Base-by-base conservation (phyloP, 345 rosid genomes). In the Brassica juncea region DNA sequence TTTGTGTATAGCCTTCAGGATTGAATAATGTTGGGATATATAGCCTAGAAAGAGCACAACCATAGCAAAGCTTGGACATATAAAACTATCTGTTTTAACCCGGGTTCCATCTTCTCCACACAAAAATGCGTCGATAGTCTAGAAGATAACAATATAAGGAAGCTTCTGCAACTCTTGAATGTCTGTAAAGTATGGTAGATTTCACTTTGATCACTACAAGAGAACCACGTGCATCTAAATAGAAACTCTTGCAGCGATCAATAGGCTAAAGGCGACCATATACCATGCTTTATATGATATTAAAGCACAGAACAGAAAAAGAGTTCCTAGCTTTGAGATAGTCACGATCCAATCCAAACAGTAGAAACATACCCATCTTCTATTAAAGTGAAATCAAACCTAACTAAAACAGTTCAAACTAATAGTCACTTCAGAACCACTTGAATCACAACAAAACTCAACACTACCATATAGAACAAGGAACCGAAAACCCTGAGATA, bases 261-360 rank as follows among this genome's bases (percentile, higher is more conserved):
- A 15, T 8, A 35, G 44, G 55, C 21, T 49, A 54, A 3, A 71
- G 10, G 27, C 0, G 5, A 76, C 12, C 6, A 76, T 44, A 31
- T 44, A 76, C 4, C 16, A 76, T 5, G 64, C 37, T 70, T 8
- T 70, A 70, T 23, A 70, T 0, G 21, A 62, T 39, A 77, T 15
- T 27, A 28, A 35, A 59, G 23, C 60, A 39, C 66, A 1, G 44
- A 55, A 66, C 39, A 1, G 3, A 27, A 16, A 62, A 2, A 47
- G 31, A 25, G 57, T 65, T 74, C 34, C 34, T 3, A 34, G 7
- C 39, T 34, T 0, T 2, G 32, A 30, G 9, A 19, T 21, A 74
- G 5, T 30, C 30, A 11, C 60, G 31, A 16, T 16, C 25, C 32
- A 68, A 67, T 68, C 25, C 23, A 6, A 42, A 49, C 54, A 69